Percentiles rank a stretch among this genome's conserved stretches.
phyloP scores from a whole-genome alignment of 306 rosid species.

The Luffa acutangula region DNA sequence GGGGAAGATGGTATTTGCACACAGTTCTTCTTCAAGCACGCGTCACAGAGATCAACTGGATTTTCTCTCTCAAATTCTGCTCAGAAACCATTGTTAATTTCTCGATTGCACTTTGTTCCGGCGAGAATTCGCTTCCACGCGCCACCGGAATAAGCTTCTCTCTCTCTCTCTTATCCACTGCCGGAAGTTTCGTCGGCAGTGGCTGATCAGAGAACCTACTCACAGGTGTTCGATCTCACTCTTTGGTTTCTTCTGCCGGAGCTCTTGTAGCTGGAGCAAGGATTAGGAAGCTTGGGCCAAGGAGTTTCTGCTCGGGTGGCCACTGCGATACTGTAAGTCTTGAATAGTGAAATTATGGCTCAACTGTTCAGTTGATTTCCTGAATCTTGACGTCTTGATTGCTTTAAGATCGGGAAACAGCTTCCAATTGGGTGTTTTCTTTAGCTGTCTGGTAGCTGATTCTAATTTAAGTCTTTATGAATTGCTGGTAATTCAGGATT shows the following conservation, averaged over 20 bases:
- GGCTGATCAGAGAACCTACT: constrained; percentile 20
- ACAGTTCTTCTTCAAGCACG: background rate
- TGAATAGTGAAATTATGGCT: background rate
- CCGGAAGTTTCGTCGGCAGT: constrained; percentile 10
- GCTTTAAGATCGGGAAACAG: constrained; percentile 7
- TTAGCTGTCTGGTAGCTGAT: constrained; percentile 4
- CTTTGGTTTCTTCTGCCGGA: background rate
- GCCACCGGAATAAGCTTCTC: background rate
- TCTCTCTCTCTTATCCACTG: background rate
- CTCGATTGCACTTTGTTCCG: constrained; percentile 12
- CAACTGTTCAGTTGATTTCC: background rate
- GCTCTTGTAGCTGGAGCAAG: background rate
- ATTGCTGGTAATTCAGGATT: constrained; percentile 10
- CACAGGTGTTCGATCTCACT: constrained; percentile 32
- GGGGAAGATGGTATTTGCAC: background rate
- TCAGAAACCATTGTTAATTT: background rate
- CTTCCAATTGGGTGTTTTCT: background rate
- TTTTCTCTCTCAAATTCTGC: background rate
- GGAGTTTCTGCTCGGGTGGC: constrained; percentile 10
- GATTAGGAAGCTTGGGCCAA: background rate
- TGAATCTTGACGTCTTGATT: constrained; percentile 16
- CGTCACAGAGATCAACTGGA: background rate
- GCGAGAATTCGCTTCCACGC: constrained; percentile 1
- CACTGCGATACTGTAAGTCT: constrained; percentile 1
- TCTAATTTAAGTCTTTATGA: constrained; percentile 1